Conservation (phyloP, 2,329 filamentous ascomycete genomes). For the Verticillium isaacii region DNA sequence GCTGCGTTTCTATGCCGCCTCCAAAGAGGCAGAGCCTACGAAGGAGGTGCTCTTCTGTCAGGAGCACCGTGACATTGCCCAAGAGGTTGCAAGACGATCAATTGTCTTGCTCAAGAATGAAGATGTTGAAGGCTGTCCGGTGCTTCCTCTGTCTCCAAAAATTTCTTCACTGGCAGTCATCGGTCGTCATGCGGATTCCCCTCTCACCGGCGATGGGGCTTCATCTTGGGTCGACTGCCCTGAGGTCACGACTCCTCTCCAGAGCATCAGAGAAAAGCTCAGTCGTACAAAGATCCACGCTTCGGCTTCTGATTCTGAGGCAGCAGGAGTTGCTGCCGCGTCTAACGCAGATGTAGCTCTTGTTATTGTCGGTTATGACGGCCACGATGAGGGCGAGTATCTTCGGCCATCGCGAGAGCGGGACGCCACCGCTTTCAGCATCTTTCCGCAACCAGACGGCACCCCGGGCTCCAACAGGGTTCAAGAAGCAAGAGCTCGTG, state of each 20-base stretch:
- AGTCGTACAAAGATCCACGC: slow-evolving; percentile 2
- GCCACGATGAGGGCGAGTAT: slow-evolving; percentile 14
- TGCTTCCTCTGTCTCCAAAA: slow-evolving; percentile 1
- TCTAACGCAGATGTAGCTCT: slow-evolving; percentile 7
- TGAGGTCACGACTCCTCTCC: slow-evolving; percentile 4
- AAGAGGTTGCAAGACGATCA: slow-evolving; percentile 10
- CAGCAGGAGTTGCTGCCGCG: neutral
- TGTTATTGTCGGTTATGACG: slow-evolving; percentile 14
- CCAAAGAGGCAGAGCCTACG: neutral
- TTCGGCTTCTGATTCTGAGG: neutral
- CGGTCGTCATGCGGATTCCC: slow-evolving; percentile 11
- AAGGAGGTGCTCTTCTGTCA: slow-evolving; percentile 12
- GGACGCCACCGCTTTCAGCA: too few relatives aligned
- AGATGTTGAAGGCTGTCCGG: neutral
- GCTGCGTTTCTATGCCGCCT: slow-evolving; percentile 3
- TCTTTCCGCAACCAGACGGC: slow-evolving; percentile 7
- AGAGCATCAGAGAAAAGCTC: slow-evolving; percentile 8
- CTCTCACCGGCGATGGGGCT: slow-evolving; percentile 13
- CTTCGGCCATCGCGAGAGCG: neutral
- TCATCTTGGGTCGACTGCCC: slow-evolving; percentile 13
- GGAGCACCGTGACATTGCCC: slow-evolving; percentile 12
- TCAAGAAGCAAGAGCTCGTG: neutral
- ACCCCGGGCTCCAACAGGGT: neutral
- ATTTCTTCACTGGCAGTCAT: slow-evolving; percentile 10
- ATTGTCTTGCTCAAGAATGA: slow-evolving; percentile 17